Conservation (phyloP, 768 basidiomycete genomes). For the Auriscalpium microsporum region DNA sequence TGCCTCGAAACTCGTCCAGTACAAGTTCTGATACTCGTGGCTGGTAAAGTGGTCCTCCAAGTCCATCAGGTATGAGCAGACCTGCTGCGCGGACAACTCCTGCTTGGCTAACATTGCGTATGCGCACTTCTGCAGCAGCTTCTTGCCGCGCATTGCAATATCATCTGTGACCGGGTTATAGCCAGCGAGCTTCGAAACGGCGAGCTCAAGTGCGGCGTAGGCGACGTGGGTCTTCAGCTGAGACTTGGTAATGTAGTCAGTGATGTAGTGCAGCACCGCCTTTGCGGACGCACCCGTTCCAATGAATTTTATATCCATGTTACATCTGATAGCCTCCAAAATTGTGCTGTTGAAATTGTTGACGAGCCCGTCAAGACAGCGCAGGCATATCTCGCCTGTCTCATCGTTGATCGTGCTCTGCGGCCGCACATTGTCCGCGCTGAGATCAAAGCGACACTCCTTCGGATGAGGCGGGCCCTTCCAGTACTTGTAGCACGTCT, state of each 20-base stretch:
- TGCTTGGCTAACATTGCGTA: too few species aligned
- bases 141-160: too few species aligned
- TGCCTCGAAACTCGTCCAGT: too few species aligned
- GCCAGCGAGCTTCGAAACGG: slow-evolving; percentile 21
- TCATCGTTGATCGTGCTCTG: slow-evolving; percentile 20
- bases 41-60: too few species aligned
- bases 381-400: slow-evolving; percentile 25
- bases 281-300: slow-evolving; percentile 33
- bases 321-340: slow-evolving; percentile 23
- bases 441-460: slow-evolving; percentile 24
- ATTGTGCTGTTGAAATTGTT: slow-evolving; percentile 33
- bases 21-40: too few species aligned
- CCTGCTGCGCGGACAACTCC: too few species aligned
- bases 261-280: slow-evolving; percentile 38
- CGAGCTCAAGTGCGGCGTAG: slow-evolving; percentile 28
- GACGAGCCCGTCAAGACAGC: slow-evolving; percentile 30
- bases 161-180: too few species aligned
- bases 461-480: slow-evolving; percentile 14
- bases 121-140: too few species aligned
- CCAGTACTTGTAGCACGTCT: slow-evolving; percentile 33
- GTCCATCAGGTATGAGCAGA: too few species aligned
- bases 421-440: background rate
- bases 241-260: slow-evolving; percentile 40
- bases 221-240: slow-evolving; percentile 34
- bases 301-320: slow-evolving; percentile 42